Percentiles rank a stretch among this genome's conserved stretches.
Conservation (phyloP, 345 rosid genomes). For the Tarenaya hassleriana region DNA sequence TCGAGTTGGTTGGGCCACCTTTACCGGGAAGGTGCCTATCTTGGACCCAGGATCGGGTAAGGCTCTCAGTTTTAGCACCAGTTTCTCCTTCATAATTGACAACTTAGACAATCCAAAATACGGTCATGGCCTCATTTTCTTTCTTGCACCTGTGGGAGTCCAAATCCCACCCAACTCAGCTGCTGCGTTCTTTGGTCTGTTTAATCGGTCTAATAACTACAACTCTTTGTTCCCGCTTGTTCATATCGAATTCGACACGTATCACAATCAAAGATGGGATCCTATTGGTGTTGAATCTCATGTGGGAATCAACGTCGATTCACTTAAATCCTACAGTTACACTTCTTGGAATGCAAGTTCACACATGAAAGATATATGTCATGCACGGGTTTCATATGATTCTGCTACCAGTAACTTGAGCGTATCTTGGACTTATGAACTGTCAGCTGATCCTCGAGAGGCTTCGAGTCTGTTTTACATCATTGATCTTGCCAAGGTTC, state of each 20-base stretch:
- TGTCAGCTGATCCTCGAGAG: conserved; percentile 16
- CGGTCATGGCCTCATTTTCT: conserved; percentile 27
- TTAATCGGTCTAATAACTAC: conserved; percentile 8
- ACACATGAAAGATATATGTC: conserved; percentile 18
- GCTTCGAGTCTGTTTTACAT: conserved; percentile 26
- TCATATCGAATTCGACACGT: conserved; percentile 34
- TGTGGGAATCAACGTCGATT: conserved; percentile 33
- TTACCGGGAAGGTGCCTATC: conserved; percentile 9
- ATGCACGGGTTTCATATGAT: conserved; percentile 29
- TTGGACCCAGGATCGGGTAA: conserved; percentile 16
- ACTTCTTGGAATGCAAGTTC: conserved; percentile 29
- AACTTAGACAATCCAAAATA: background rate
- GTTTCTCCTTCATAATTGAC: conserved; percentile 25
- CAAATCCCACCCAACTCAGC: conserved; percentile 30
- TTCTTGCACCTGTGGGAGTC: conserved; percentile 27
- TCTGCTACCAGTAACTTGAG: conserved; percentile 28
- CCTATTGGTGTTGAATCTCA: conserved; percentile 23
- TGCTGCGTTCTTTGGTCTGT: conserved; percentile 34
- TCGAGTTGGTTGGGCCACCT: conserved; percentile 24
- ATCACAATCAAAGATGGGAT: conserved; percentile 26
- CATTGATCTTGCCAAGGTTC: conserved; percentile 30
- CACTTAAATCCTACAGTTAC: conserved; percentile 6
- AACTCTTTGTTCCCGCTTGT: conserved; percentile 24
- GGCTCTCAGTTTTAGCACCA: conserved; percentile 15
- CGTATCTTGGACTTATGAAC: conserved; percentile 29